These are phyloP conservation scores for Incumbomyces lentus DNA, from an alignment of 2,329 filamentous ascomycete genomes.

Conservation along the genomic window DNA sequence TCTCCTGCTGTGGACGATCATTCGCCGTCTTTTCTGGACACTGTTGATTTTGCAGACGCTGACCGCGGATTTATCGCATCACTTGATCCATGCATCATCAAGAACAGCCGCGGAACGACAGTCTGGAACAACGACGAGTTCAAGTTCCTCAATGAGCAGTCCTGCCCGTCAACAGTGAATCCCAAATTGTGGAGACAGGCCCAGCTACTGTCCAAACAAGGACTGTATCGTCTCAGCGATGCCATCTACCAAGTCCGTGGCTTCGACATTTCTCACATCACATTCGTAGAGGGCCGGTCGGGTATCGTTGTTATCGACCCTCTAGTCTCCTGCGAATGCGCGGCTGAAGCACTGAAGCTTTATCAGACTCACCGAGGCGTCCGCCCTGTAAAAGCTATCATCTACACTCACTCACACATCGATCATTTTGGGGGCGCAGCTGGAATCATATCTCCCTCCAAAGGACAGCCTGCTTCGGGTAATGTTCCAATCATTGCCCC, in stretches of 20 bases:
- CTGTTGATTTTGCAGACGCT: conserved; percentile 4
- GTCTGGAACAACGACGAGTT: conserved; percentile 27
- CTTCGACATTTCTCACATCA: conserved; percentile 34
- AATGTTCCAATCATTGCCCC: conserved; percentile 23
- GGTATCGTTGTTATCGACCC: conserved; percentile 33
- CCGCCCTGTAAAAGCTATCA: conserved; percentile 25
- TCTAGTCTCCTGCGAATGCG: conserved; percentile 29
- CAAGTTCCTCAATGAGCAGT: conserved; percentile 22
- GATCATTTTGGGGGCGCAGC: conserved; percentile 30
- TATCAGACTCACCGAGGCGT: conserved; percentile 22
- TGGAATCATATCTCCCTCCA: conserved; percentile 7
- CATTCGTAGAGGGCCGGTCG: conserved; percentile 28
- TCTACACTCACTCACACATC: conserved; percentile 34
- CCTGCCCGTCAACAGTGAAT: conserved; percentile 22
- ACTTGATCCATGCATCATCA: conserved; percentile 18
- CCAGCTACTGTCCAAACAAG: conserved; percentile 24
- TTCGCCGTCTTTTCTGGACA: conserved; percentile 2
- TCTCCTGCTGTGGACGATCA: too few species aligned
- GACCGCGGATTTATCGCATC: conserved; percentile 20
- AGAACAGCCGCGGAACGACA: conserved; percentile 21
- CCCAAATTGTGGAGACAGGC: conserved; percentile 29
- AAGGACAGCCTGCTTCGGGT: conserved; percentile 15
- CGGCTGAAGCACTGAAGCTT: conserved; percentile 25
- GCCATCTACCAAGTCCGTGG: conserved; percentile 34
- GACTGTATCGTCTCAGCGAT: conserved; percentile 28